phyloP scores from a whole-genome alignment of 805 yeast genomes.

The Monosporozyma yasuniensis region DNA sequence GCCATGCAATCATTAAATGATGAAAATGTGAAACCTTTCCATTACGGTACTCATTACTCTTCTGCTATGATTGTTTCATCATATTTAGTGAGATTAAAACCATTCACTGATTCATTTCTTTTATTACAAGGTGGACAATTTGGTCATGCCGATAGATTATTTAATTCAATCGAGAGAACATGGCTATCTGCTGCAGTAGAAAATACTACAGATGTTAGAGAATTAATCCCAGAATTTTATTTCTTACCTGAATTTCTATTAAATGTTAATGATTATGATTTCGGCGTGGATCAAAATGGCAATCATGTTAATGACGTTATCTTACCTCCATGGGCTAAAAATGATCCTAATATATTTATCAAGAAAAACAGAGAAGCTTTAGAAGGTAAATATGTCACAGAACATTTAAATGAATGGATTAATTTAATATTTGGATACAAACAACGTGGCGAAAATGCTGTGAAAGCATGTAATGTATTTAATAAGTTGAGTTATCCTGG shows the following conservation, averaged over 20 bases:
- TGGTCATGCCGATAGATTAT: conserved; percentile 80
- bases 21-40: conserved; percentile 62
- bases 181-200: conserved; percentile 77
- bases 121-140: conserved; percentile 79
- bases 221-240: conserved; percentile 77
- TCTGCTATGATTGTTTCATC: conserved; percentile 91
- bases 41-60: conserved; percentile 88
- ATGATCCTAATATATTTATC: conserved; percentile 66
- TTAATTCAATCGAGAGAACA: conserved; percentile 63
- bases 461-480: conserved; percentile 62
- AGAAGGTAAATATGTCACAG: conserved; percentile 73
- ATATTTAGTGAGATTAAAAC: conserved; percentile 64
- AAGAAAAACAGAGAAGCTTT: conserved; percentile 72
- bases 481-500: conserved; percentile 82
- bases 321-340: conserved; percentile 78
- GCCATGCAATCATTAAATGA: conserved; percentile 59
- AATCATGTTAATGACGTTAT: conserved; percentile 48
- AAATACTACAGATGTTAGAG: conserved; percentile 81
- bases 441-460: conserved; percentile 66
- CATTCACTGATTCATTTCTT: conserved; percentile 72
- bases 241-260: conserved; percentile 69
- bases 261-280: conserved; percentile 56
- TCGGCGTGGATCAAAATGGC: conserved; percentile 64
- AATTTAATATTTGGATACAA: conserved; percentile 76
- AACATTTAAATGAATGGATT: conserved; percentile 73